Evolutionary conservation across 306 rosid genomes (phyloP), one percentile per base, ranked within the genome.

Genomic region (Dryas octopetala): DNA sequence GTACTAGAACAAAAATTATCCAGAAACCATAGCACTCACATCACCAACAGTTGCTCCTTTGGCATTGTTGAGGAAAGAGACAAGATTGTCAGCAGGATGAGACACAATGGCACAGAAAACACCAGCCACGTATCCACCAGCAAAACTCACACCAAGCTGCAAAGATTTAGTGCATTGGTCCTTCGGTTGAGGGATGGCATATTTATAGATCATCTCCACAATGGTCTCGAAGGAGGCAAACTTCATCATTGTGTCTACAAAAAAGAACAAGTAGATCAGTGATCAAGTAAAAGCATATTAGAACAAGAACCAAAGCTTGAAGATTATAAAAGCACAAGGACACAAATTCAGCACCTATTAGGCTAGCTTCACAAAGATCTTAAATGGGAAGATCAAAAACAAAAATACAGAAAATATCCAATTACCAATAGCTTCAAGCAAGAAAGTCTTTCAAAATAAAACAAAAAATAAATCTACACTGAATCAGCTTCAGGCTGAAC

Each of bases 71-170:
- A 95, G 88, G 72, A 95, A 95, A 75, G 97, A 95, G 80, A 95
- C 99, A 17, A 95, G 97, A 67, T 95, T 95, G 84, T 95, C 99
- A 23, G 99, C 97, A 70, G 99, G 99, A 80, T 95, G 99, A 80
- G 99, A 95, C 71, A 95, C 96, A 66, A 95, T 63, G 26, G 99
- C 99, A 77, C 99, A 95, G 54, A 92, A 79, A n/a, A 95, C 89
- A 75, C 99, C 99, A 11, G 99, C 99, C 51, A 95, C 51, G 32
- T 95, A 92, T 82, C 99, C 99, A 79, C 93, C 97, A 64, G 93
- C 92, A 77, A 95, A 92, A 83, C 99, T 95, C 69, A 95, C 87
- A 82, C 97, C 97, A 3, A 95, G 97, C 84, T 95, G 99, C 70
- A 92, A 83, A 68, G 26, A 0, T 80, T 91, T 95, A 88, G 90